Base-by-base conservation (phyloP, 2,329 filamentous ascomycete species). In the Xylaria sp. region DNA sequence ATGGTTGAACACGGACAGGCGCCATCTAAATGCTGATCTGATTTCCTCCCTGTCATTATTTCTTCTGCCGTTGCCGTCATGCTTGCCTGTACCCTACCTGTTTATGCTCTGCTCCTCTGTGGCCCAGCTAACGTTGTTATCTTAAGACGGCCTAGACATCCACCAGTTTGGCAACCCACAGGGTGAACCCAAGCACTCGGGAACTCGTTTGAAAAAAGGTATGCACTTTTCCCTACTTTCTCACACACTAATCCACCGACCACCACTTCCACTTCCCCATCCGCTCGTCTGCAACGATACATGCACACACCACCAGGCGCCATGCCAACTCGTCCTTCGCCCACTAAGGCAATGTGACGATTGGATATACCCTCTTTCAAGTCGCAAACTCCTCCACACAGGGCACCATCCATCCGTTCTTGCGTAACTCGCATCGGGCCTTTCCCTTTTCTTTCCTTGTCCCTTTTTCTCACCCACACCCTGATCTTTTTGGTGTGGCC, bases 231-330 rank as follows among this genome's bases (percentile, higher is more conserved):
- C 68, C 59, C 57, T 71, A 68, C 65, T 63, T 57, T 72, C 67
- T 69, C 52, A 52, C 70, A 72, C 71, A 74, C 71, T 66, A 63
- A 69, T 64, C 65, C 57, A 61, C 65, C 60, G 65, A 23, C 58
- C 69, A 62, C 68, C 70, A 68, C 70, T 71, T 73, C 72, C 72
- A 68, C 71, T 74, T 68, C 72, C 71, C 74, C 77, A 75, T 76
- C 75, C 76, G 74, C 69, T 73, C 75, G 70, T 71, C 75, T 79
- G 76, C 76, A 78, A 78, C 77, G 77, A 78, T 78, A 75, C 77
- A 77, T 78, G 68, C 73, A 72, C 75, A 75, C 77, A 78, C 77
- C 76, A 76, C 54, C 72, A 72, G 68, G 65, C 37, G 57, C 71
- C 63, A 69, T 70, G 74, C 71, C 74, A 74, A 75, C 73, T 71